phyloP scores from a whole-genome alignment of 768 basidiomycete genomes.

The Phaeotremella skinneri region DNA sequence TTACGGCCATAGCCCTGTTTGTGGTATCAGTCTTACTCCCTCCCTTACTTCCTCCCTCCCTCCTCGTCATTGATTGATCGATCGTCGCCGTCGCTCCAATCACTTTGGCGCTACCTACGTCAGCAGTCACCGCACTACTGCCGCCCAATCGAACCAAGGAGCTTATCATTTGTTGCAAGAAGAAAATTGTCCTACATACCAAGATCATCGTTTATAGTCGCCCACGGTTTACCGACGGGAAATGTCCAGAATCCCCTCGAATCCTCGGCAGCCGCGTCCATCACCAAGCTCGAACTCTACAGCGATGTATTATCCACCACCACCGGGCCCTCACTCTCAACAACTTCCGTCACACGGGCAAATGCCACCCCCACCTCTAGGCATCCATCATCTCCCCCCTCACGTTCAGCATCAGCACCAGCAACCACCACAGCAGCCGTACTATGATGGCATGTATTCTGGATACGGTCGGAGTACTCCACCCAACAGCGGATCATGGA shows the following conservation, averaged over 20 bases:
- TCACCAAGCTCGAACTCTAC: not conserved
- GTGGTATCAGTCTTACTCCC: too few relatives aligned
- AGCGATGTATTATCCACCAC: conserved; percentile 2
- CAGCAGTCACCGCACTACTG: too few relatives aligned
- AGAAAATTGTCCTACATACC: too few relatives aligned
- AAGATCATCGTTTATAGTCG: too few relatives aligned
- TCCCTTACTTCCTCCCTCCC: too few relatives aligned
- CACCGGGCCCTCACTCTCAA: conserved; percentile 5
- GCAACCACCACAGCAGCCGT: conserved; percentile 4
- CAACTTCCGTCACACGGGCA: conserved; percentile 10
- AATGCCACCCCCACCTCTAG: not conserved
- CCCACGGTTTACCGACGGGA: not conserved
- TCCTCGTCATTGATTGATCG: too few relatives aligned
- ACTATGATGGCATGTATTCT: conserved; percentile 9
- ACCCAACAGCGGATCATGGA: conserved; percentile 7
- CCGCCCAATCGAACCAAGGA: too few relatives aligned
- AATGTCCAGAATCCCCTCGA: not conserved
- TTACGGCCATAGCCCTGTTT: too few relatives aligned
- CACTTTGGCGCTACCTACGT: too few relatives aligned
- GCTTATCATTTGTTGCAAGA: too few relatives aligned
- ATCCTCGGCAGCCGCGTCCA: not conserved
- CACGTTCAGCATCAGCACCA: conserved; percentile 10
- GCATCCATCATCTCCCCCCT: not conserved
- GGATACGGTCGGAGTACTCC: conserved; percentile 15
- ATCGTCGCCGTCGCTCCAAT: too few relatives aligned